phyloP scores from a whole-genome alignment of 2,329 filamentous ascomycete genomes.

The Botryotinia globosa region DNA sequence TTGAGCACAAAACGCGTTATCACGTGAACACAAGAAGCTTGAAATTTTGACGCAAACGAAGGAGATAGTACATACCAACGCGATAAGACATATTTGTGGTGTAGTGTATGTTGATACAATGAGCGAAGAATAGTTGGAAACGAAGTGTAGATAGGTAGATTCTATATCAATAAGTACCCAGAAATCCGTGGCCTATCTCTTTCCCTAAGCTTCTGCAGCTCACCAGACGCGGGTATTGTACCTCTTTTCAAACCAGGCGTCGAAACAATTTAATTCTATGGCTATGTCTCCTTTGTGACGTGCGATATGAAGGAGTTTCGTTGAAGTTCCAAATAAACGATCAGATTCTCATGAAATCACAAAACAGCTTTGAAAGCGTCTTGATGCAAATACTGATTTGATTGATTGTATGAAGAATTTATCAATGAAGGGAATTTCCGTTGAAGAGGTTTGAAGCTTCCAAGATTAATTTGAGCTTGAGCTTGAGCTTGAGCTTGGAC shows the following conservation, averaged over 20 bases:
- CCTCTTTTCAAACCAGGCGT: not conserved
- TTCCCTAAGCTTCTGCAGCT: not conserved
- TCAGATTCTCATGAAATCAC: not conserved
- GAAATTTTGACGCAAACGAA: slow-evolving; percentile 14
- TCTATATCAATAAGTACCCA: not conserved
- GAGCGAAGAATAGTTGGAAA: slow-evolving; percentile 10
- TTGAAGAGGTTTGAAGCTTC: not conserved
- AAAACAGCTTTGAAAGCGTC: not conserved
- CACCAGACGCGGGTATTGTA: not conserved
- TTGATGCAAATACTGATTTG: not conserved
- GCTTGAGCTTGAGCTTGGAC: not conserved
- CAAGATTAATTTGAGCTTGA: not conserved
- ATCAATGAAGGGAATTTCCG: not conserved
- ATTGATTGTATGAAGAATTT: not conserved
- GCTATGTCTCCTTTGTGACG: not conserved
- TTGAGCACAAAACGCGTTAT: slow-evolving; percentile 1
- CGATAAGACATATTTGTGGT: slow-evolving; percentile 36
- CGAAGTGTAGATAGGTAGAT: not conserved
- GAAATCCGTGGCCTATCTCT: too few relatives aligned
- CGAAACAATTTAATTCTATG: not conserved
- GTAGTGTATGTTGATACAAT: not conserved
- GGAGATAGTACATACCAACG: slow-evolving; percentile 35
- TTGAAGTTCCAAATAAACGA: not conserved
- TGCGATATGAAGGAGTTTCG: not conserved
- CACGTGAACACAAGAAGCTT: slow-evolving; percentile 34